Conservation (phyloP, 1,139 yeast species). For the Suhomyces taliae region DNA sequence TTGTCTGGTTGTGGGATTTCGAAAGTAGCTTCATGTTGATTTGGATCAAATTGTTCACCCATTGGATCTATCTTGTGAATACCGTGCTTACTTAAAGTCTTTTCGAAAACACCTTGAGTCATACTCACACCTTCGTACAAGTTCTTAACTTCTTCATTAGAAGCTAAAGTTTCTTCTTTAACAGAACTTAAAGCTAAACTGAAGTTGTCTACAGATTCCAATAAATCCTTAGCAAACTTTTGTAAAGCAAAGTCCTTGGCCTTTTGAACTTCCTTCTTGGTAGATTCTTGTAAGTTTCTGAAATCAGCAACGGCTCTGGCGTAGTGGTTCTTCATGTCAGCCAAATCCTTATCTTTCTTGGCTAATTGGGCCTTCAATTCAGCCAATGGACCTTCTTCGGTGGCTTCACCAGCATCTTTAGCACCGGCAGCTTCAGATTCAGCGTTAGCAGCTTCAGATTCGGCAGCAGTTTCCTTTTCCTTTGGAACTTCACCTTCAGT, state of each 20-base stretch:
- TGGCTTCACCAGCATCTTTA: conserved; percentile 4
- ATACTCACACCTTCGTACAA: conserved; percentile 87
- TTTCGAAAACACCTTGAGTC: conserved; percentile 86
- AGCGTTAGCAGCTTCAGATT: conserved; percentile 17
- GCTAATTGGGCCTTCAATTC: conserved; percentile 57
- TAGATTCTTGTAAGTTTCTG: conserved; percentile 88
- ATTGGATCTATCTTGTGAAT: conserved; percentile 77
- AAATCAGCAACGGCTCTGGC: conserved; percentile 88
- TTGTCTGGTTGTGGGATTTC: conserved; percentile 86
- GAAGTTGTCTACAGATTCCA: conserved; percentile 89
- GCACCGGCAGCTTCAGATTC: conserved; percentile 15
- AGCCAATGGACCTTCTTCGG: conserved; percentile 17
- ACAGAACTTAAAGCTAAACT: conserved; percentile 84
- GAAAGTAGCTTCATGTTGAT: conserved; percentile 89
- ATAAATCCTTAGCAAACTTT: conserved; percentile 86
- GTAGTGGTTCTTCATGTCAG: conserved; percentile 79
- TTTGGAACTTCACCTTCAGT: conserved; percentile 14
- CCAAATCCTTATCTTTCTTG: conserved; percentile 76
- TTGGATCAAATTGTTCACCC: conserved; percentile 87
- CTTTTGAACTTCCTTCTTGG: conserved; percentile 82
- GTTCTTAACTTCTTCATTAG: conserved; percentile 66
- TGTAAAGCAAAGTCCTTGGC: conserved; percentile 91
- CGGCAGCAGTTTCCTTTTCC: conserved; percentile 5
- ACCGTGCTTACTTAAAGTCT: conserved; percentile 81
- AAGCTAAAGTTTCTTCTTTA: conserved; percentile 58